Base-by-base conservation (phyloP, 352 stramenopile genomes). In the Phytophthora niederhauseri region DNA sequence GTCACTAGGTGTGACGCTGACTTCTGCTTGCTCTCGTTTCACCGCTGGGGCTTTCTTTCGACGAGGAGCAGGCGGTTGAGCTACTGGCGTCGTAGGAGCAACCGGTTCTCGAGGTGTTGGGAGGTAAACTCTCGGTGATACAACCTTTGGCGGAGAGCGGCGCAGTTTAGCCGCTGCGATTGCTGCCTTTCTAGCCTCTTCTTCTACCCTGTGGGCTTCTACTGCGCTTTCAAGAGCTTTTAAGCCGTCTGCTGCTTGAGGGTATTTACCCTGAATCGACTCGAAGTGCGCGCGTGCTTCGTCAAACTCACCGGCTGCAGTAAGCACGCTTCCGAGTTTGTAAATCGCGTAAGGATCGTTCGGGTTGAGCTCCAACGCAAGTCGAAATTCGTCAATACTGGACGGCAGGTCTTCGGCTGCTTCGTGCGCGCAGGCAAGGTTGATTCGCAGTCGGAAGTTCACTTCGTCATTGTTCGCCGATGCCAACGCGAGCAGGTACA, bases 361-460 rank as follows among this genome's bases (percentile, higher is more conserved):
- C 7, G 76, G 70, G 6, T 84, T 84, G 46, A 90, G 57, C 6
- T 57, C 22, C 11, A 92, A 60, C 15, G 86, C 86, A 0, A 66
- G 53, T 17, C 74, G 67, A 51, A 94, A 88, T 19, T 84, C 67
- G 15, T 67, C 50, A 14, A 81, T 61, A 64, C 79, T 88, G 0
- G 65, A 72, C 11, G 36, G 15, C 0, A 85, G 66, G 24, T 84
- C 74, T 14, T 81, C 55, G 9, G 76, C 76, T 31, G 76, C 70
- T 61, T 92, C 78, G 58, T 81, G 84, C 6, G 82, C 81, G 30
- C 82, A 92, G 9, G 78, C 86, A n/a, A 93, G 59, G 38, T 94
- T 92, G 28, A 94, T 75, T 7, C 80, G 77, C 52, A 94, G 58
- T 3, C 82, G 77, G 41, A 92, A 91, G 61, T 80, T 64, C 22